phyloP scores from a whole-genome alignment of 106 monocot genomes.

The Dioscorea dumetorum region DNA sequence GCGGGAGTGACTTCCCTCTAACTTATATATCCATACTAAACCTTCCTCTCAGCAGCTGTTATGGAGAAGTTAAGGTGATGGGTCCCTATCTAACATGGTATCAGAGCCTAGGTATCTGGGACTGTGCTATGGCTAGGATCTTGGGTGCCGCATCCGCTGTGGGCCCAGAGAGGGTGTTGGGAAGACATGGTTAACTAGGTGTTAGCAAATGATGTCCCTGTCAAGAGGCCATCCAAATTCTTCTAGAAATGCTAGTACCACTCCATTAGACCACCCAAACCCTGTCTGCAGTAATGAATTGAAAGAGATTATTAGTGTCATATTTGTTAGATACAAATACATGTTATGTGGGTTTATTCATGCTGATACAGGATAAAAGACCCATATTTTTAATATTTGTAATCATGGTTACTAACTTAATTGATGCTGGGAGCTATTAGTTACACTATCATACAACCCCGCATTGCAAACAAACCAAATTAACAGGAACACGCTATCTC shows the following conservation, averaged over 20 bases:
- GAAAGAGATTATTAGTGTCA: not conserved
- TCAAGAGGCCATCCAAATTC: constrained; percentile 85
- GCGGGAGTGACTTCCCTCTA: too few species aligned
- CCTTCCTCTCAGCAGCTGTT: too few species aligned
- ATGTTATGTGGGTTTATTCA: not conserved
- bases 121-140: too few species aligned
- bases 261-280: constrained; percentile 98
- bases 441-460: not conserved
- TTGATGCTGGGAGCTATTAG: not conserved
- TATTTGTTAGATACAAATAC: not conserved
- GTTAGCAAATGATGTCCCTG: constrained; percentile 36
- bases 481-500: too few species aligned
- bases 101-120: too few species aligned
- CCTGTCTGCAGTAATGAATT: constrained; percentile 52
- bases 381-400: not conserved
- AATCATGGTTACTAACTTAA: not conserved
- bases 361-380: not conserved
- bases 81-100: too few species aligned
- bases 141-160: too few species aligned
- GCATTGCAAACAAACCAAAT: not conserved
- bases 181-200: too few species aligned
- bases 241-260: constrained; percentile 74
- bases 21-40: too few species aligned
- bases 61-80: too few species aligned
- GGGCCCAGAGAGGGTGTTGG: too few species aligned